A percentile compares a stretch with the other conserved stretches of the same genome.
phyloP scores from a whole-genome alignment of 192 early-diverging fungal species.

The Coemansia sp. region DNA sequence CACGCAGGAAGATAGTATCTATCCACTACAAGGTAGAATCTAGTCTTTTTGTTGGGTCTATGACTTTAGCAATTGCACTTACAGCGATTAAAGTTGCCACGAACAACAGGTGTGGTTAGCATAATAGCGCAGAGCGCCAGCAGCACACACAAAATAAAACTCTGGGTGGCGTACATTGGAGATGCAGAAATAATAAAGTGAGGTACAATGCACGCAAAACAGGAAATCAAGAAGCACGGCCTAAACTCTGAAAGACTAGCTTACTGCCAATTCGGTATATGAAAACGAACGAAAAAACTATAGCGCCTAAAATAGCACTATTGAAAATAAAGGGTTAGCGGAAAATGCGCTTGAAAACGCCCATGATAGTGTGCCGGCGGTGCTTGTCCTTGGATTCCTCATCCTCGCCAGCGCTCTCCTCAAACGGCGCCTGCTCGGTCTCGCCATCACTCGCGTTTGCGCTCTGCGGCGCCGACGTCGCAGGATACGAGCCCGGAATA shows the following conservation, averaged over 20 bases:
- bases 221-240: not conserved
- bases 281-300: not conserved
- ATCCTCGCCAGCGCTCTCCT: constrained; percentile 24
- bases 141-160: not conserved
- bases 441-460: constrained; percentile 27
- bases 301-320: not conserved
- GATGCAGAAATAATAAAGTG: not conserved
- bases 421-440: constrained; percentile 9
- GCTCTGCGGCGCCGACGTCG: constrained; percentile 9
- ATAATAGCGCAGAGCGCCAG: constrained; percentile 6
- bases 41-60: no score
- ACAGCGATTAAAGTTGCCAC: constrained; percentile 33
- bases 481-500: constrained; percentile 49
- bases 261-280: not conserved
- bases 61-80: constrained; percentile 1
- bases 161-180: not conserved
- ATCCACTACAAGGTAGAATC: no score
- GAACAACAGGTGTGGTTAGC: constrained; percentile 4
- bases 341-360: constrained; percentile 55
- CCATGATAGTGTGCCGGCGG: constrained; percentile 50
- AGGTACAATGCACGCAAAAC: not conserved
- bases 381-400: constrained; percentile 39
- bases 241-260: not conserved
- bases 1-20: no score
- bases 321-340: constrained; percentile 10